Base-by-base conservation (phyloP, 2,329 filamentous ascomycete species). In the Rugonectria rugulosa region DNA sequence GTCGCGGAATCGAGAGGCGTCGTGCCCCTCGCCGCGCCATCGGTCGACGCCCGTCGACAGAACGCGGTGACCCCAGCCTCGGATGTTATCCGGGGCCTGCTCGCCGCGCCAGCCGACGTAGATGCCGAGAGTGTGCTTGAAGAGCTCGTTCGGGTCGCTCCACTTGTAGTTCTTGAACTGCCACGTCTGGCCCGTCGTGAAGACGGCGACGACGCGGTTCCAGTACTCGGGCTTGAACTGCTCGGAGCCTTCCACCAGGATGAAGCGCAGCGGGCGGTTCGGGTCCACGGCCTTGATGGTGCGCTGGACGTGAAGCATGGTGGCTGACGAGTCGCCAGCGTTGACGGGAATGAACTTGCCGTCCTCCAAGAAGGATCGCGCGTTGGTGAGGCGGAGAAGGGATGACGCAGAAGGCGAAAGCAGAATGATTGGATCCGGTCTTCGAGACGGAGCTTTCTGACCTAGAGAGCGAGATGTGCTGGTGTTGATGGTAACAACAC, bases 81-180 rank as follows among this genome's bases (percentile, higher is more conserved):
- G 88, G 31, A 99, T 88, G 36, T 86, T 88, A 49, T 89, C 84
- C 2, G 95, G 95, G 3, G 88, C 76, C 59, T 87, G 83, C 69
- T 98, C 93, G 44, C 91, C 92, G 58, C 90, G 86, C 91, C 92
- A 98, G 4, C 95, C 95, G 2, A 99, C 87, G 69, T 91, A 96
- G 44, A 99, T 80, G 52, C 95, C 95, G 12, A 92, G 81, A 2
- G 92, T 90, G 69, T 97, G 91, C 63, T 87, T 86, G 78, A 99
- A 99, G 44, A 99, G 81, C 70, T 98, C 95, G 12, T 87, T 83
- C 0, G 95, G 91, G 52, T 89, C 88, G 64, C 88, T 88, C 92
- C 95, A 99, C 75, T 96, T 97, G 83, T 99, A 99, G 64, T 87
- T 90, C 77, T 97, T 97, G 79, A 99, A 99, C 76, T 99, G 95